Evolutionary conservation across 768 basidiomycete genomes (phyloP), one percentile per base, ranked within the genome.

Genomic region (Xerocomus brunneocitrinus): DNA sequence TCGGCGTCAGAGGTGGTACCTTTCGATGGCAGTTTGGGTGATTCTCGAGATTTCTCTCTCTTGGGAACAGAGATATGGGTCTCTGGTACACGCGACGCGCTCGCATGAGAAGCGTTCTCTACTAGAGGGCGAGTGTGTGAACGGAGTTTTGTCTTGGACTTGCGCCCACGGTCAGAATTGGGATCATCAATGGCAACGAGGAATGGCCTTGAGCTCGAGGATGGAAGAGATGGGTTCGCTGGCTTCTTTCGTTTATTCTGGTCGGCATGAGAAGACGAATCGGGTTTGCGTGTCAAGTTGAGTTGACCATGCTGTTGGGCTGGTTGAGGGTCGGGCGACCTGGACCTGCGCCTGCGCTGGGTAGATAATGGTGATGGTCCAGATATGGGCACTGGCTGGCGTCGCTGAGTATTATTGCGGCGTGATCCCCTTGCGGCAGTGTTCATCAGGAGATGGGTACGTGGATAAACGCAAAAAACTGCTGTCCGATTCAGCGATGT

Each of bases 1-100:
- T 63, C 60, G 0, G 35, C 57, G 28, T 75, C 74, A 1, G 70
- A 70, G 8, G 59, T 35, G 2, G 49, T 31, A 8, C 61, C 49
- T 56, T 67, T 72, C n/a, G 55, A 55, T 22, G 53, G 49, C 14
- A 61, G 48, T 32, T 55, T 61, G 14, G 51, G 9, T 0, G 68
- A 60, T 28, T 75, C 75, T 14, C 70, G 62, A 27, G 74, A 74
- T 14, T 68, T 62, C 41, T 74, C 73, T 50, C 59, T 67, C 47
- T 65, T 68, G 49, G 28, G 42, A 40, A 50, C 46, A 48, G 16
- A 9, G 12, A 12, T n/a, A 9, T 41, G 53, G 0, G 4, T 31
- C 49, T 52, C 61, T 30, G 48, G 43, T 27, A 47, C 54, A 44
- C 56, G 57, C 39, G 63, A 52, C 4, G 49, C 34, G 3, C 49